Percentiles rank a stretch among this genome's conserved stretches.
phyloP scores from a whole-genome alignment of 164 flowering plant species.

The Nymphaea colorata region DNA sequence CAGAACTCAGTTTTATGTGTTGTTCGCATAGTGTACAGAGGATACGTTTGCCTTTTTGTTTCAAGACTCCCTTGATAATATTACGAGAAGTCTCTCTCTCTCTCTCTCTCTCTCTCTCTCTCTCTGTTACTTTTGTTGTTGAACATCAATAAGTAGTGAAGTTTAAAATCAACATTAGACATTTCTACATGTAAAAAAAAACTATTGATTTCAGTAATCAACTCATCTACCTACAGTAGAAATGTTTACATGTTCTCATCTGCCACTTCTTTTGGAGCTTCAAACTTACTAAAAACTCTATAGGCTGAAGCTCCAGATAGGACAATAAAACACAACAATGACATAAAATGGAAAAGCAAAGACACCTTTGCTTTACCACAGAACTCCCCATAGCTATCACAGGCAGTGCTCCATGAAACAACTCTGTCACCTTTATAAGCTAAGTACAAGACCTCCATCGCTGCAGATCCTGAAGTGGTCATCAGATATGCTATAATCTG shows the following conservation, averaged over 20 bases:
- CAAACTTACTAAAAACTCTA: conserved; percentile 48
- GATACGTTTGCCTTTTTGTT: no score
- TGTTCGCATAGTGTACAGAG: no score
- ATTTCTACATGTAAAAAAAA: no score
- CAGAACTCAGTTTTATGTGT: no score
- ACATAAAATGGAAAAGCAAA: conserved; percentile 41
- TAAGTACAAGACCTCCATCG: conserved; percentile 44
- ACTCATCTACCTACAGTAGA: background rate
- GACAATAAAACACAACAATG: conserved; percentile 45
- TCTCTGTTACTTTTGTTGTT: no score
- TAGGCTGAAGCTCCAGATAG: conserved; percentile 67
- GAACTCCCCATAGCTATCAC: conserved; percentile 56
- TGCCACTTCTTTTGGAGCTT: conserved; percentile 29
- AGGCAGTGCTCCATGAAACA: conserved; percentile 89
- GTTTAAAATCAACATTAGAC: no score
- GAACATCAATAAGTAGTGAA: no score
- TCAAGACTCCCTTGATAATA: no score
- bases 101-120: no score
- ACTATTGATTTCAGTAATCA: no score
- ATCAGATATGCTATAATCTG: conserved; percentile 70
- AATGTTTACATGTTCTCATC: background rate
- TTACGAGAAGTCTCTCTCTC: no score
- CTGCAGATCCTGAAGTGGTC: conserved; percentile 68
- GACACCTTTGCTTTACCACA: conserved; percentile 48
- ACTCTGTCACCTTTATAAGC: conserved; percentile 53